Evolutionary conservation across 345 rosid genomes (phyloP).

Genomic region (Limnanthes douglasii): DNA sequence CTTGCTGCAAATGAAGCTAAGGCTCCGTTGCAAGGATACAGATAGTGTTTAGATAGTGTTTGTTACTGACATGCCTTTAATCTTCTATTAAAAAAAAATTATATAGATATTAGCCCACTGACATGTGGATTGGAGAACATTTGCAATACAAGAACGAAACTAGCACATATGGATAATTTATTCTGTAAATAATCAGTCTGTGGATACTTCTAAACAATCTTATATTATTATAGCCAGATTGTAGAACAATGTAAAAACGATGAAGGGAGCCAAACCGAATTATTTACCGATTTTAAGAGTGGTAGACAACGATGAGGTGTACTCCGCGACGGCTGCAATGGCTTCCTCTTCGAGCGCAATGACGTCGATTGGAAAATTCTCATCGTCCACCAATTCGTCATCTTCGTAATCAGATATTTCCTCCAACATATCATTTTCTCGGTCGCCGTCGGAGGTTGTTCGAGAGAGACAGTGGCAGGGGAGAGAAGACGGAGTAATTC

Average conservation of each 20-base stretch:
- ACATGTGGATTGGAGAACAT: neutral
- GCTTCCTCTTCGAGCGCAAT: slow-evolving; percentile 67
- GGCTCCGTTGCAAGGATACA: no score
- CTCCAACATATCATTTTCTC: slow-evolving; percentile 14
- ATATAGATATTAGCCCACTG: no score
- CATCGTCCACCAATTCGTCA: slow-evolving; percentile 12
- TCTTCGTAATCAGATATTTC: slow-evolving; percentile 9
- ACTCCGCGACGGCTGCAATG: slow-evolving; percentile 38
- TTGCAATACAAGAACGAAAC: neutral
- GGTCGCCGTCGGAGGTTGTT: slow-evolving; percentile 9
- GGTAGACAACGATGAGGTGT: slow-evolving; percentile 41
- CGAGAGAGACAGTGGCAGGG: slow-evolving; percentile 13
- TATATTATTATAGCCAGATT: neutral
- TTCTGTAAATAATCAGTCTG: neutral
- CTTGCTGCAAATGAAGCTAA: no score
- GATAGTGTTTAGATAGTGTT: no score
- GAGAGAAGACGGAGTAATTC: no score
- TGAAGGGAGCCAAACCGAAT: neutral
- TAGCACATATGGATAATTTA: neutral
- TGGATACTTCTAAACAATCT: neutral
- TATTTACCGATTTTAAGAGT: slow-evolving; percentile 42
- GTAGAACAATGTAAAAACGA: neutral
- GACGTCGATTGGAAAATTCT: slow-evolving; percentile 24
- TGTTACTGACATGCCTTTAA: no score
- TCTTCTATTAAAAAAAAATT: no score